Percentiles rank a stretch among this genome's conserved stretches.
Evolutionary conservation across 805 yeast species (phyloP).

Genomic region (Ascoidea rubescens): DNA sequence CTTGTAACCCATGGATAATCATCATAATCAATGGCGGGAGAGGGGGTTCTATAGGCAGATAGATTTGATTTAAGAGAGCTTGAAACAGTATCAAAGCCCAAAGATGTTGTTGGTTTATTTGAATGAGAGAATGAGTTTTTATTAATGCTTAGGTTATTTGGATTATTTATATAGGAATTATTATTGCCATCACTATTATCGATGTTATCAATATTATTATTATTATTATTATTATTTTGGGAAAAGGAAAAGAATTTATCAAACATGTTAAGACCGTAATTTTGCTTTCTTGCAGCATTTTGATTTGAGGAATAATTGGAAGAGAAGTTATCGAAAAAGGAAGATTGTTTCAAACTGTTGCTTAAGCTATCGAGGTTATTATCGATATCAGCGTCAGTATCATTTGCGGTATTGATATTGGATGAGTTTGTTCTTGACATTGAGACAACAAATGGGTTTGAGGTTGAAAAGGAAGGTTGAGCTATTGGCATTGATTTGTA

Average conservation of each 20-base stretch:
- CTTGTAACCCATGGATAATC: background rate
- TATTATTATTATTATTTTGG: no score
- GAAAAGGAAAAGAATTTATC: background rate
- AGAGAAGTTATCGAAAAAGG: background rate
- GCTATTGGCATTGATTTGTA: conserved; percentile 5
- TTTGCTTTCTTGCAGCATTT: no score
- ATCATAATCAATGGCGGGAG: background rate
- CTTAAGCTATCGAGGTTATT: no score
- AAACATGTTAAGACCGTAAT: background rate
- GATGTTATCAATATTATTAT: no score
- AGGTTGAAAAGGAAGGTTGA: background rate
- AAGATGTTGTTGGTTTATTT: background rate
- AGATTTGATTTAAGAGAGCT: background rate
- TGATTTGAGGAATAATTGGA: background rate
- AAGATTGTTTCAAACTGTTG: no score
- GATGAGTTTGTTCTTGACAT: background rate
- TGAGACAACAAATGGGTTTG: background rate
- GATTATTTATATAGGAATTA: no score
- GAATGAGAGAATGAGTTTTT: no score
- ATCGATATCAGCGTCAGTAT: no score
- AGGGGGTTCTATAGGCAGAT: background rate
- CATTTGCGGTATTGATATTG: no score
- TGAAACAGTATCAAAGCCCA: background rate
- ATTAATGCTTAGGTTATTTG: no score
- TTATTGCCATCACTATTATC: no score